Evolutionary conservation across 2,329 filamentous ascomycete species (phyloP).

Genomic region (Fusarium camptoceras): DNA sequence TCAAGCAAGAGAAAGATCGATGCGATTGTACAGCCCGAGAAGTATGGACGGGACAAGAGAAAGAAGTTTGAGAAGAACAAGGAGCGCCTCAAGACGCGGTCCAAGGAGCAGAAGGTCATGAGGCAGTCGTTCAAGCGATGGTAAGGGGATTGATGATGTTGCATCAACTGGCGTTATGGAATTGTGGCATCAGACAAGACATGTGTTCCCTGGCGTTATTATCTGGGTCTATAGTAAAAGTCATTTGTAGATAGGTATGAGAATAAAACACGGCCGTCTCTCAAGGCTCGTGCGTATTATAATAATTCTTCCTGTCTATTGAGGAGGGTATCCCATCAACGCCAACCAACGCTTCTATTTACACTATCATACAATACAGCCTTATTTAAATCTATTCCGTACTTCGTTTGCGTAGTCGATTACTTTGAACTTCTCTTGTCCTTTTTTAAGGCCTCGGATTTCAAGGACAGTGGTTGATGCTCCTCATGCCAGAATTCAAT

Average conservation of each 20-base stretch:
- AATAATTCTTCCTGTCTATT: slow-evolving; percentile 18
- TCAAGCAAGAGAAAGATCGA: slow-evolving; percentile 90
- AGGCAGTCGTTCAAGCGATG: slow-evolving; percentile 75
- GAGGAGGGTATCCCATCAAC: slow-evolving; percentile 41
- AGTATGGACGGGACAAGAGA: slow-evolving; percentile 80
- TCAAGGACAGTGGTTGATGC: neutral
- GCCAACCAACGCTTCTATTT: slow-evolving; percentile 35
- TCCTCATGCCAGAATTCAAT: slow-evolving; percentile 89
- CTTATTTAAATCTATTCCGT: neutral
- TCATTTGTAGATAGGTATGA: slow-evolving; percentile 23
- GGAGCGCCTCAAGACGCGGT: slow-evolving; percentile 82
- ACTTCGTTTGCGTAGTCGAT: neutral
- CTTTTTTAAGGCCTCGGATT: slow-evolving; percentile 28
- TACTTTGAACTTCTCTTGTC: slow-evolving; percentile 12
- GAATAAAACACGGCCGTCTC: slow-evolving; percentile 6
- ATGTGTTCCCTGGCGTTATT: slow-evolving; percentile 35
- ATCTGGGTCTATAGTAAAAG: slow-evolving; percentile 22
- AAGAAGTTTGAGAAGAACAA: slow-evolving; percentile 88
- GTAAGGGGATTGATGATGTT: slow-evolving; percentile 41
- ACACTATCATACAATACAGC: slow-evolving; percentile 34
- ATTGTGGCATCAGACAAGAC: slow-evolving; percentile 23
- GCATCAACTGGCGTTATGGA: slow-evolving; percentile 48
- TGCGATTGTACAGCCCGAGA: slow-evolving; percentile 84
- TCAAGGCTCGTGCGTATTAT: neutral
- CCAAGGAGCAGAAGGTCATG: slow-evolving; percentile 75